phyloP scores from a whole-genome alignment of 768 basidiomycete genomes.

The Tulasnella sp. region DNA sequence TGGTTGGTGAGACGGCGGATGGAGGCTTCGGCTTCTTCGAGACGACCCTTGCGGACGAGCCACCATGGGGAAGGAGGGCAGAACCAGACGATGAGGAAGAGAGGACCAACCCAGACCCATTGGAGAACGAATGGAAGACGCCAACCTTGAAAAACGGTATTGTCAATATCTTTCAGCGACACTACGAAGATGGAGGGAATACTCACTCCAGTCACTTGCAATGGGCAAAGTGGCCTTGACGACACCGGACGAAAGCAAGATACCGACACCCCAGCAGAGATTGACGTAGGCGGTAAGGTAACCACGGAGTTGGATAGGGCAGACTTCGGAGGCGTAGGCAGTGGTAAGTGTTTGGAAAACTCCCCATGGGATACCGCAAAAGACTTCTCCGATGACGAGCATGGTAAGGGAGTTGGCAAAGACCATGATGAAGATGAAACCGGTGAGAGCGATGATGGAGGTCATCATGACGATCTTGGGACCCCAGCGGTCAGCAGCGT shows the following conservation, averaged over 20 bases:
- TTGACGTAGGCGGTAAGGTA: slow-evolving; percentile 29
- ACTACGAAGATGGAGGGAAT: slow-evolving; percentile 27
- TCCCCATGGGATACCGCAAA: slow-evolving; percentile 33
- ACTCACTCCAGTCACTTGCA: slow-evolving; percentile 24
- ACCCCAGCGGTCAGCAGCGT: slow-evolving; percentile 32
- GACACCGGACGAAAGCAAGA: slow-evolving; percentile 27
- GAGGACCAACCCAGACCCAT: slow-evolving; percentile 34
- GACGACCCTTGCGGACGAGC: slow-evolving; percentile 30
- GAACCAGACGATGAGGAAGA: slow-evolving; percentile 29
- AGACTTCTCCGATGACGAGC: slow-evolving; percentile 25
- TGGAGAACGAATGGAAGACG: slow-evolving; percentile 27
- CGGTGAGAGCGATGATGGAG: slow-evolving; percentile 24
- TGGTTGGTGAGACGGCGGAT: slow-evolving; percentile 25
- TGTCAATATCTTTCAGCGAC: slow-evolving; percentile 4
- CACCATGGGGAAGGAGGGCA: slow-evolving; percentile 29
- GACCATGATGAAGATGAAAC: slow-evolving; percentile 28
- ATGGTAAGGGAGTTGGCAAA: slow-evolving; percentile 25
- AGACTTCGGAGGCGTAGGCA: slow-evolving; percentile 32
- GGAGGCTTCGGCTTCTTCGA: slow-evolving; percentile 29
- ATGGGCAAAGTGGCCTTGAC: slow-evolving; percentile 24
- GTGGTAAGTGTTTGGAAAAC: slow-evolving; percentile 30
- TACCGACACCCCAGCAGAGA: slow-evolving; percentile 31
- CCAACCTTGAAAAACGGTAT: not conserved
- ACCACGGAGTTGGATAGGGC: slow-evolving; percentile 29
- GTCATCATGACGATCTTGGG: slow-evolving; percentile 31